Evolutionary conservation across 169 alveolate species (phyloP).

Genomic region (Haemoproteus tartakovskyi): DNA sequence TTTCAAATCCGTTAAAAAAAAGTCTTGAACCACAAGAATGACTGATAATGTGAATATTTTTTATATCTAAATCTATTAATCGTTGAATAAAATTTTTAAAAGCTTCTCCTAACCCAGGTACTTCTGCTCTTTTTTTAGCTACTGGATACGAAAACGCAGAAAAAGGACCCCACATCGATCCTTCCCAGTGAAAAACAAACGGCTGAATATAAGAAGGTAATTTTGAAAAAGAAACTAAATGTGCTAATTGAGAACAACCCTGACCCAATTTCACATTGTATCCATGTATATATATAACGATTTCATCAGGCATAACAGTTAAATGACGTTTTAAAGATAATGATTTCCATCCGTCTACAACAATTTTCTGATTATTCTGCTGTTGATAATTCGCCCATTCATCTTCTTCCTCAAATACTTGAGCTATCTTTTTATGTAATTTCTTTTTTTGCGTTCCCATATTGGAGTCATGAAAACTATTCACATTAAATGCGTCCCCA

Average conservation of each 20-base stretch:
- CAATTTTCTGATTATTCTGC: slow-evolving; percentile 64
- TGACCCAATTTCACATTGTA: slow-evolving; percentile 81
- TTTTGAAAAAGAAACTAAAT: slow-evolving; percentile 78
- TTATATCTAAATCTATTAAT: slow-evolving; percentile 69
- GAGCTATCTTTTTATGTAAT: slow-evolving; percentile 67
- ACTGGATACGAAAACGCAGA: slow-evolving; percentile 76
- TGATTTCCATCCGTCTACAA: slow-evolving; percentile 76
- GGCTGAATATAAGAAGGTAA: slow-evolving; percentile 81
- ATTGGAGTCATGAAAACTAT: slow-evolving; percentile 18
- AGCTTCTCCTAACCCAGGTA: slow-evolving; percentile 70
- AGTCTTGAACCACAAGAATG: slow-evolving; percentile 84
- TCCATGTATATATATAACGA: slow-evolving; percentile 85
- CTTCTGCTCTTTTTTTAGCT: slow-evolving; percentile 69
- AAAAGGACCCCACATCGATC: slow-evolving; percentile 76
- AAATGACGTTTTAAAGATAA: slow-evolving; percentile 71
- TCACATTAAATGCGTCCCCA: slow-evolving; percentile 28
- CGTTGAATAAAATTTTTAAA: slow-evolving; percentile 69
- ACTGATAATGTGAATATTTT: slow-evolving; percentile 71
- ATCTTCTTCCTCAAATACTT: slow-evolving; percentile 77
- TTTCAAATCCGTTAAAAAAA: slow-evolving; percentile 74
- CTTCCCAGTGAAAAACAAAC: slow-evolving; percentile 83
- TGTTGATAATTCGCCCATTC: slow-evolving; percentile 77
- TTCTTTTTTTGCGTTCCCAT: slow-evolving; percentile 7
- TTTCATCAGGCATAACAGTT: slow-evolving; percentile 80
- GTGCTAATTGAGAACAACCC: slow-evolving; percentile 82